phyloP scores from a whole-genome alignment of 306 rosid genomes.

The Medicago arabica region DNA sequence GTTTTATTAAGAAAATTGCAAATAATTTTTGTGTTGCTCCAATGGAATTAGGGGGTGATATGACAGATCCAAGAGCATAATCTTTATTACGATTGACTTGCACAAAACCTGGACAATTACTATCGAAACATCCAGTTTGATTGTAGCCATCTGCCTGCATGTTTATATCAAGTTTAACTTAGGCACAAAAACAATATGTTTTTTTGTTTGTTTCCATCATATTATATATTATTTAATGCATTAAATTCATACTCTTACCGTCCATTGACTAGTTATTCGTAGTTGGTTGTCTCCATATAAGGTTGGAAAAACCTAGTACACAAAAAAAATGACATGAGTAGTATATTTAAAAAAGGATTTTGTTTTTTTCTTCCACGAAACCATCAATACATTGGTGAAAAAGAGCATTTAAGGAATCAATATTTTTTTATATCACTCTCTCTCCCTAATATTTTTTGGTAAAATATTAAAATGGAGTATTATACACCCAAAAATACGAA shows the following conservation, averaged over 20 bases:
- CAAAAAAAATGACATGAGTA: background rate
- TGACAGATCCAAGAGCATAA: background rate
- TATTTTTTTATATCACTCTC: no score
- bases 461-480: background rate
- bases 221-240: background rate
- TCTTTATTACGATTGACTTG: background rate
- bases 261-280: constrained; percentile 13
- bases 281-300: background rate
- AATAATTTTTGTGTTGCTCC: accelerated
- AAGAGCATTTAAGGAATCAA: no score
- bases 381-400: no score
- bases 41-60: background rate
- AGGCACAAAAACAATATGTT: background rate
- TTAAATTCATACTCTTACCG: constrained; percentile 7
- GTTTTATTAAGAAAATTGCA: background rate
- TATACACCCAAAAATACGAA: no score
- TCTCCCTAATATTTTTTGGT: no score
- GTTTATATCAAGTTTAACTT: background rate
- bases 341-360: background rate
- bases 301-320: background rate
- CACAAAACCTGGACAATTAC: background rate
- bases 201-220: background rate
- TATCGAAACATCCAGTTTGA: constrained; percentile 16
- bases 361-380: no score
- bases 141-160: background rate